phyloP scores from a whole-genome alignment of 2,329 filamentous ascomycete genomes.

The Coniochaeta sp. region DNA sequence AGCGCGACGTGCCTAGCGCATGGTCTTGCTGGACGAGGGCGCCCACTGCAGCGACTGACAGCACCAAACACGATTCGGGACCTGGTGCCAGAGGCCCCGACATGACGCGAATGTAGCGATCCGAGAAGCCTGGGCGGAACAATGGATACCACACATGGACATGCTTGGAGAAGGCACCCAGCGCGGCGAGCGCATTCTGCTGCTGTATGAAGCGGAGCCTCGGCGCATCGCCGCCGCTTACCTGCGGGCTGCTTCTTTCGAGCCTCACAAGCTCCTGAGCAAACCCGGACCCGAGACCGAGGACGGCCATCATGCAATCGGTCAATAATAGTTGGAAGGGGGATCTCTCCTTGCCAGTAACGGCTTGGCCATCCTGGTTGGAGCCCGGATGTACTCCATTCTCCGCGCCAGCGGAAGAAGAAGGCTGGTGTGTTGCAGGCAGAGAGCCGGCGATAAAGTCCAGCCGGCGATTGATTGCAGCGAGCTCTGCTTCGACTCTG shows the following conservation, averaged over 20 bases:
- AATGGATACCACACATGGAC: slow-evolving; percentile 21
- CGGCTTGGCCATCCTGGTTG: background rate
- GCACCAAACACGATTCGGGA: slow-evolving; percentile 15
- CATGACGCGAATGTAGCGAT: slow-evolving; percentile 12
- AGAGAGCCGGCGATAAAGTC: slow-evolving; percentile 4
- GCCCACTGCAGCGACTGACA: slow-evolving; percentile 20
- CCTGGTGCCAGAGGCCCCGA: slow-evolving; percentile 11
- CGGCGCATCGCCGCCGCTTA: background rate
- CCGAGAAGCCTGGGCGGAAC: slow-evolving; percentile 13
- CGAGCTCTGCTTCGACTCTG: slow-evolving; percentile 7
- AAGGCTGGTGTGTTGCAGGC: background rate
- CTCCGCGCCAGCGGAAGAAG: background rate
- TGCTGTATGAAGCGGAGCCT: slow-evolving; percentile 12
- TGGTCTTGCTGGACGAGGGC: slow-evolving; percentile 9
- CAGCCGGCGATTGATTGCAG: slow-evolving; percentile 6
- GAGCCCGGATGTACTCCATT: background rate
- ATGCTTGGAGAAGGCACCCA: slow-evolving; percentile 15
- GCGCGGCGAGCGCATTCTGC: slow-evolving; percentile 11
- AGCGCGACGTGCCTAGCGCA: slow-evolving; percentile 5
- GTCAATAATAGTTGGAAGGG: slow-evolving; percentile 4
- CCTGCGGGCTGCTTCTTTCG: slow-evolving; percentile 2
- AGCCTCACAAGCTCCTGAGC: slow-evolving; percentile 5
- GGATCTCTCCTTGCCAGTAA: slow-evolving; percentile 5
- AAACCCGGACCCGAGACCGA: slow-evolving; percentile 5
- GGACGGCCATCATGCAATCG: slow-evolving; percentile 4